These are phyloP conservation scores for Berkeleyomyces basicola DNA, from an alignment of 2,329 filamentous ascomycete species.

Conservation along the genomic window DNA sequence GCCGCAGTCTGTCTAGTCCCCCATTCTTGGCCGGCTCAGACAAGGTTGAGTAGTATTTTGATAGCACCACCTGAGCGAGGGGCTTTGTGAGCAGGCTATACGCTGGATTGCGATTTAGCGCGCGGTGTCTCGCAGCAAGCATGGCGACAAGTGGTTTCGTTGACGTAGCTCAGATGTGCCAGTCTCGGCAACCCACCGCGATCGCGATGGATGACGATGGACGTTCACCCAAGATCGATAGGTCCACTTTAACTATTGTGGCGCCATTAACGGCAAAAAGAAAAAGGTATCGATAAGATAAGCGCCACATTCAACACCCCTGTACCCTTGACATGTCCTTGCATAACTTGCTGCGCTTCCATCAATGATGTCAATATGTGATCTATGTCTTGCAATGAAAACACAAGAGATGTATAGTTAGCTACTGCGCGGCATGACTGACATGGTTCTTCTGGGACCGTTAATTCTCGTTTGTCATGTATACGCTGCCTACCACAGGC, in stretches of 20 bases:
- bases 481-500: too few species aligned
- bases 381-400: too few species aligned
- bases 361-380: slow-evolving; percentile 3
- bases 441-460: too few species aligned
- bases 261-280: background rate
- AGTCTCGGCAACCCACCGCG: too few species aligned
- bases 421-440: too few species aligned
- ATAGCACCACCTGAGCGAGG: background rate
- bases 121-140: background rate
- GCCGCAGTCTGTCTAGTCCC: slow-evolving; percentile 7
- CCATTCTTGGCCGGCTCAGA: background rate
- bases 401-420: too few species aligned
- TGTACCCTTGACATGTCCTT: background rate
- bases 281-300: slow-evolving; percentile 5
- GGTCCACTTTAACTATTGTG: background rate
- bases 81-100: background rate
- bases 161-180: background rate
- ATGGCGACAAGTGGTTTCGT: background rate
- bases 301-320: slow-evolving; percentile 7
- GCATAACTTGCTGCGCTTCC: background rate
- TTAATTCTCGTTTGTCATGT: too few species aligned
- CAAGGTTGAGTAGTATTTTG: slow-evolving; percentile 4
- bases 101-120: too few species aligned
- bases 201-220: too few species aligned
- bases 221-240: background rate